These are phyloP conservation scores for Mycosphaerelloides madeirae DNA, from an alignment of 2,329 filamentous ascomycete species.

Conservation along the genomic window DNA sequence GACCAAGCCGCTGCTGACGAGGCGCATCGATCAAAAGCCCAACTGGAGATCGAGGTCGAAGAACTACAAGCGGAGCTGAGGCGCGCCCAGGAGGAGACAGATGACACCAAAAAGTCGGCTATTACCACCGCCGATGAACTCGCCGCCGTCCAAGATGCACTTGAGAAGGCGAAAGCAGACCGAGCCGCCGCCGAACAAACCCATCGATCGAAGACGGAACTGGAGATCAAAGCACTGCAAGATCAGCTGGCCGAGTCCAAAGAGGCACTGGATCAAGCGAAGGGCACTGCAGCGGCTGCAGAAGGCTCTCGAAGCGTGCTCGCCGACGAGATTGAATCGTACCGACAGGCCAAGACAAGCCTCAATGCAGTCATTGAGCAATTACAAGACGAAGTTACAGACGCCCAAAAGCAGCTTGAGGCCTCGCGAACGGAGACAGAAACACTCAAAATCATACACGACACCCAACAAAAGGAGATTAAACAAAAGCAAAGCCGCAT, in stretches of 20 bases:
- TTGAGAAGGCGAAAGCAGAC: no score
- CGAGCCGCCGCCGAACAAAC: no score
- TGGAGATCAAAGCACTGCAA: neutral
- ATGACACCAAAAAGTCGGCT: no score
- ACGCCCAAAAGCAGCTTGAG: neutral
- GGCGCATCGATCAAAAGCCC: no score
- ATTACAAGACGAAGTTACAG: conserved; percentile 4
- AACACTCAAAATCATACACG: neutral
- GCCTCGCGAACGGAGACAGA: neutral
- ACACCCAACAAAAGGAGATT: neutral
- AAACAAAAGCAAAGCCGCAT: neutral
- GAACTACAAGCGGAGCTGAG: neutral
- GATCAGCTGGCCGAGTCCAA: conserved; percentile 2
- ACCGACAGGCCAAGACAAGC: neutral
- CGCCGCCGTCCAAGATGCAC: no score
- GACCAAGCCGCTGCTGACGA: no score
- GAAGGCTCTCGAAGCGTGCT: conserved; percentile 8
- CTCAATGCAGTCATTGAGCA: neutral
- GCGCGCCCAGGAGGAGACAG: neutral
- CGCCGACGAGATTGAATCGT: conserved; percentile 8
- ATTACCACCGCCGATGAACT: no score
- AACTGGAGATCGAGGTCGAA: neutral
- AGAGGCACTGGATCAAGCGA: conserved; percentile 5
- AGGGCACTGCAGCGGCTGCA: neutral
- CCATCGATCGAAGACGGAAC: neutral